These are phyloP conservation scores for Phaeodactylum tricornutum DNA, from an alignment of 108 stramenopile genomes.

Conservation along the genomic window DNA sequence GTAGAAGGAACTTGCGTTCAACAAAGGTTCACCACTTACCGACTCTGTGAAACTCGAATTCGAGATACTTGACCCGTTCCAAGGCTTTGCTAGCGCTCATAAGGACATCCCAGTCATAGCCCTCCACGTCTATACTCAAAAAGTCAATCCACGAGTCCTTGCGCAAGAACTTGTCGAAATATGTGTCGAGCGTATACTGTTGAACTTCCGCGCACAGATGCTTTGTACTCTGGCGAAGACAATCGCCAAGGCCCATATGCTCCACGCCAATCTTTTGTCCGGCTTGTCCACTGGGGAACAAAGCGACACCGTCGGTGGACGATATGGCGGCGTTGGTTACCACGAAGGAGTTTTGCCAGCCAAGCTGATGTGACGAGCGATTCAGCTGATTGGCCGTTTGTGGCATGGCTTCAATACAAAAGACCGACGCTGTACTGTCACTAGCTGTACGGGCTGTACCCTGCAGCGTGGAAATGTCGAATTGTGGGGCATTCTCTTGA, in stretches of 20 bases:
- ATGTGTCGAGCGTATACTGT: constrained; percentile 21
- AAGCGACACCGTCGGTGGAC: constrained; percentile 9
- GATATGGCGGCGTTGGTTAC: constrained; percentile 35
- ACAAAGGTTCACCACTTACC: constrained; percentile 13
- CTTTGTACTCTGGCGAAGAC: constrained; percentile 4
- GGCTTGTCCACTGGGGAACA: constrained; percentile 13
- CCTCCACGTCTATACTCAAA: constrained; percentile 38
- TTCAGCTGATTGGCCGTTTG: constrained; percentile 15
- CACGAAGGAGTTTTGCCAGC: constrained; percentile 11
- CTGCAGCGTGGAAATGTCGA: background rate
- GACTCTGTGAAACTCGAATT: constrained; percentile 35
- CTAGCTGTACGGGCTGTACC: background rate
- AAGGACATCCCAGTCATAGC: constrained; percentile 28
- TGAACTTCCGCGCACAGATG: constrained; percentile 15
- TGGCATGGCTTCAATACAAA: constrained; percentile 62
- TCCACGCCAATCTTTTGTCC: constrained; percentile 12
- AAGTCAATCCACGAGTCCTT: constrained; percentile 11
- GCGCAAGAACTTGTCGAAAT: background rate
- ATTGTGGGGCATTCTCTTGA: background rate
- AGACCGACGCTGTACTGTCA: constrained; percentile 9
- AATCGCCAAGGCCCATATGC: constrained; percentile 16
- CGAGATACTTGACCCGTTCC: constrained; percentile 22
- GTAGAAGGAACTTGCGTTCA: too few relatives aligned
- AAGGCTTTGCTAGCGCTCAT: constrained; percentile 12
- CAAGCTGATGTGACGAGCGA: constrained; percentile 7